Evolutionary conservation across 805 yeast species (phyloP).

Genomic region (Pichia scutulata): DNA sequence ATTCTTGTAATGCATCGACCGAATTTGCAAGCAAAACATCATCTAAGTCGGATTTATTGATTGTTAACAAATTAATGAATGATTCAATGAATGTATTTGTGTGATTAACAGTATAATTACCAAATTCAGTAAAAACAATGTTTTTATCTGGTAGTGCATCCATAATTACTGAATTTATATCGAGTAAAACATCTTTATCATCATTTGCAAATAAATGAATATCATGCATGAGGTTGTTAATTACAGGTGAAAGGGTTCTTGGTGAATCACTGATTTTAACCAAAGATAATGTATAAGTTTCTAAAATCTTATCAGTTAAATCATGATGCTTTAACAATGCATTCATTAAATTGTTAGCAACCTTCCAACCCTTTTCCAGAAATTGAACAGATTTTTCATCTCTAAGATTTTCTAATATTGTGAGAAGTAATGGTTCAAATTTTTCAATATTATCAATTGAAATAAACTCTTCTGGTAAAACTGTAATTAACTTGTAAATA

Average conservation of each 20-base stretch:
- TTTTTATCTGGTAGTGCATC: conserved; percentile 18
- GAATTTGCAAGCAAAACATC: conserved; percentile 19
- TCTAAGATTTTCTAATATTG: conserved; percentile 17
- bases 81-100: conserved; percentile 19
- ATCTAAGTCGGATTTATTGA: conserved; percentile 14
- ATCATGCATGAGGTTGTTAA: conserved; percentile 9
- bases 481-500: conserved; percentile 11
- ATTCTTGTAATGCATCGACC: conserved; percentile 22
- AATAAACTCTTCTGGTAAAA: conserved; percentile 19
- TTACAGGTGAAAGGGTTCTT: conserved; percentile 8
- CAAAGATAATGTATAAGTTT: conserved; percentile 10
- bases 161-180: conserved; percentile 17
- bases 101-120: conserved; percentile 8
- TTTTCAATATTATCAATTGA: conserved; percentile 6
- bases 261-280: conserved; percentile 16
- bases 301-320: conserved; percentile 3
- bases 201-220: conserved; percentile 13
- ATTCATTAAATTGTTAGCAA: conserved; percentile 15
- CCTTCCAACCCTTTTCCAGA: conserved; percentile 23
- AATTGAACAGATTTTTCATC: conserved; percentile 20
- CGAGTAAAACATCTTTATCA: conserved; percentile 17
- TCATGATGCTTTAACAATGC: conserved; percentile 4
- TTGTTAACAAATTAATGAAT: conserved; percentile 16
- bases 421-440: conserved; percentile 8
- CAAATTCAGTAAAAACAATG: conserved; percentile 13